Evolutionary conservation across 345 rosid genomes (phyloP).

Genomic region (Cardamine occulta): DNA sequence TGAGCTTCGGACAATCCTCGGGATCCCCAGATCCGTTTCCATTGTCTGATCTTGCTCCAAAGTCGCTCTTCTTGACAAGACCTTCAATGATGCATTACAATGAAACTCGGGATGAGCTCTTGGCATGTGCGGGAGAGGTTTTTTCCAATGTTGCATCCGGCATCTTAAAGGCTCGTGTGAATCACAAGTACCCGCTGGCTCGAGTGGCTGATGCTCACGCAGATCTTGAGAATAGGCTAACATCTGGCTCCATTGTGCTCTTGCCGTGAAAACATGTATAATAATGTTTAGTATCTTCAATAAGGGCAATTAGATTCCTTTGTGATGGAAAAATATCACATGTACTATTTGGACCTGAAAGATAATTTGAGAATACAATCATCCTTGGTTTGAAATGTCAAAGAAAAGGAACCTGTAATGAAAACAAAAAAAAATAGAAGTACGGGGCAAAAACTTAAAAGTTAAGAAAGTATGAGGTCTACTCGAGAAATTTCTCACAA

Average conservation of each 20-base stretch:
- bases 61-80: slow-evolving; percentile 81
- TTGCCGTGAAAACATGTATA: slow-evolving; percentile 50
- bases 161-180: slow-evolving; percentile 59
- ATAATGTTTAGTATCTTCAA: slow-evolving; percentile 17
- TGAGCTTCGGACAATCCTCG: slow-evolving; percentile 88
- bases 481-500: background rate
- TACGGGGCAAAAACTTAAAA: slow-evolving; percentile 13
- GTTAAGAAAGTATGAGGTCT: background rate
- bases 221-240: slow-evolving; percentile 72
- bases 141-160: slow-evolving; percentile 68
- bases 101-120: slow-evolving; percentile 69
- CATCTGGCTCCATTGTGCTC: slow-evolving; percentile 79
- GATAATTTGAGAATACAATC: background rate
- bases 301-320: slow-evolving; percentile 12
- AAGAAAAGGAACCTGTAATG: background rate
- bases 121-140: slow-evolving; percentile 74
- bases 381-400: background rate
- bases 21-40: slow-evolving; percentile 80
- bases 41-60: slow-evolving; percentile 69
- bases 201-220: slow-evolving; percentile 76
- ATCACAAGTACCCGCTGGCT: slow-evolving; percentile 75
- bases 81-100: slow-evolving; percentile 79
- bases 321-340: slow-evolving; percentile 16
- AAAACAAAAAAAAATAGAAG: background rate
- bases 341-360: slow-evolving; percentile 2